Evolutionary conservation across 257 asterid genomes (phyloP).

Genomic region (Solanum commersonii): DNA sequence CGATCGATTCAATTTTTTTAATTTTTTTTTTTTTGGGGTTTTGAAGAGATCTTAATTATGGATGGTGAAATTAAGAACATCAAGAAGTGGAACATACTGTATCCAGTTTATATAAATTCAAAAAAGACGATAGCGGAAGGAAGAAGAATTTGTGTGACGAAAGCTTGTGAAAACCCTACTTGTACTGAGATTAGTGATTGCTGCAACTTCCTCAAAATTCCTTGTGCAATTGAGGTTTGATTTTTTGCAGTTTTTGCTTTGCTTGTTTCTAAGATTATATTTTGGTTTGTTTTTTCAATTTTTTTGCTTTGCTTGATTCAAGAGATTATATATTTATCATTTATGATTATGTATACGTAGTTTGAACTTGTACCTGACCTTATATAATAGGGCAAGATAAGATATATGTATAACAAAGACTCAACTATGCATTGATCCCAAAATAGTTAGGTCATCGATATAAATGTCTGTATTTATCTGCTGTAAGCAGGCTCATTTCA

Average conservation of each 20-base stretch:
- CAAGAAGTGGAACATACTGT: constrained; percentile 75
- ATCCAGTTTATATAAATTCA: constrained; percentile 85
- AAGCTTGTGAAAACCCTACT: constrained; percentile 94
- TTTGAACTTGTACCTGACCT: background rate
- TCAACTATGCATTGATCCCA: background rate
- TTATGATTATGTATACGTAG: background rate
- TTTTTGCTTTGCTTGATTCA: background rate
- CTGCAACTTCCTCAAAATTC: constrained; percentile 69
- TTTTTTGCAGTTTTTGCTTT: background rate
- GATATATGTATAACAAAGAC: background rate
- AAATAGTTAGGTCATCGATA: background rate
- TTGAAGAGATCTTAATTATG: constrained; percentile 25
- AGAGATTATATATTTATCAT: background rate
- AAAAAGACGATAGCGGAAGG: constrained; percentile 93
- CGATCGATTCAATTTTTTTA: background rate
- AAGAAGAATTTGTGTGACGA: constrained; percentile 63
- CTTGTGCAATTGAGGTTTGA: constrained; percentile 75
- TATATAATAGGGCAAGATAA: background rate
- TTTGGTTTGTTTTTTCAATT: background rate
- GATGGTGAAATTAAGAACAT: constrained; percentile 61
- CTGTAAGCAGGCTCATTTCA: background rate
- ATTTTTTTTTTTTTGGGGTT: background rate
- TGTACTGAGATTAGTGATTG: constrained; percentile 77
- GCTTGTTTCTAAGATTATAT: background rate
- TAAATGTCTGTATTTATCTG: background rate